phyloP scores from a whole-genome alignment of 2,329 filamentous ascomycete genomes.

The Fonsecaea pedrosoi region DNA sequence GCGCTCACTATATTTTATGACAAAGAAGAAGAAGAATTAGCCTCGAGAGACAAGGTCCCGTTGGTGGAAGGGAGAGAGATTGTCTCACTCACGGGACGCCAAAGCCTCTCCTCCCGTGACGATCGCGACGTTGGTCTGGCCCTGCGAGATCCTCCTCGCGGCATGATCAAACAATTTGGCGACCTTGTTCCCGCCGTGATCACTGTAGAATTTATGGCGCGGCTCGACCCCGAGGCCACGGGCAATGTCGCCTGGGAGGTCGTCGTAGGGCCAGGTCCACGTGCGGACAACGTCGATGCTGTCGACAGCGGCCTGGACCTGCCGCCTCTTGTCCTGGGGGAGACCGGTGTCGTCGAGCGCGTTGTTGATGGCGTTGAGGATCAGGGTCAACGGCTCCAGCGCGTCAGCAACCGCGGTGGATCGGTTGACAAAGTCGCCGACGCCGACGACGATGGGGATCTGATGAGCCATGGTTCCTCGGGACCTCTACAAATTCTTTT shows the following conservation, averaged over 20 bases:
- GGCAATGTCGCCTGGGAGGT: constrained; percentile 63
- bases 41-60: background rate
- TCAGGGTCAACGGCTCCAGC: constrained; percentile 65
- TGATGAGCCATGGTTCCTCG: constrained; percentile 7
- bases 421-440: constrained; percentile 67
- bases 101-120: constrained; percentile 70
- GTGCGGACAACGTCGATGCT: constrained; percentile 66
- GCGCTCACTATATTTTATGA: constrained; percentile 53
- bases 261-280: constrained; percentile 71
- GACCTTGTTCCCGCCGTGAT: constrained; percentile 70
- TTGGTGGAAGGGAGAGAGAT: background rate
- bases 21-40: background rate
- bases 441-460: constrained; percentile 65
- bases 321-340: constrained; percentile 38
- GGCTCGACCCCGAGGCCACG: constrained; percentile 57
- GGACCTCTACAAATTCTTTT: background rate
- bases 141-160: constrained; percentile 61
- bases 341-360: constrained; percentile 60
- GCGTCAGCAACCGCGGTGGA: constrained; percentile 60
- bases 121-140: constrained; percentile 63
- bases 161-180: constrained; percentile 69
- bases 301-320: constrained; percentile 59
- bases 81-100: constrained; percentile 51
- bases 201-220: constrained; percentile 58
- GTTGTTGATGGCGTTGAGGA: constrained; percentile 61